Base-by-base conservation (phyloP, 2,329 filamentous ascomycete genomes). In the Arthrinium puccinioides region DNA sequence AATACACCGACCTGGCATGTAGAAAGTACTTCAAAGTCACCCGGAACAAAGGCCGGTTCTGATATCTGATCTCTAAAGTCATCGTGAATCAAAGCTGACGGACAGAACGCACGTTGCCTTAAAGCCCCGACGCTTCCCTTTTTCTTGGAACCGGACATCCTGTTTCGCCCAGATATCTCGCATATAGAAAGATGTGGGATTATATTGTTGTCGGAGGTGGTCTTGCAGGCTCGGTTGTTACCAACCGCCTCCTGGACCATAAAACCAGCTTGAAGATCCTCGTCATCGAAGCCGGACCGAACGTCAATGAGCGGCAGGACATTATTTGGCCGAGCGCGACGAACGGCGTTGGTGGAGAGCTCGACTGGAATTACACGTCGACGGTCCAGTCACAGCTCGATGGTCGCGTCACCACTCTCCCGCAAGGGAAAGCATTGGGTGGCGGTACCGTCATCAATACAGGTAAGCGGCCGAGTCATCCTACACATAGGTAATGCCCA, bases 361-460 rank as follows among this genome's bases (percentile, higher is more conserved):
- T 52, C 13, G 55, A 59, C 35, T 60, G 56, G 49, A 43, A 45
- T 9, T 54, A 57, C 36, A 38, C 39, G 13, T 55, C 47, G 7
- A 43, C 45, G 7, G 48, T 47, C 2, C 52, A 59, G 23, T 31
- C 31, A 2, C 20, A 48, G 9, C 42, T 55, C 3, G 40, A 52
- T 6, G 40, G 39, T 9, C 53, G 50, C 11, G 21, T 23, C 3
- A 34, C 52, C 15, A 31, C 30, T n/a, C 36, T 46, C 14, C 36
- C 43, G 10, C 41, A 44, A 11, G 57, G 52, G 4, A 65, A 61
- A 36, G 56, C 51, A 3, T 52, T 69, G 6, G 57, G 59, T 1
- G 63, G 63, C 2, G 55, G 57, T 4, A 55, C 54, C 3, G 52
- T 52, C 4, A 59, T 60, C 21, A 67, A 67, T 35, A 50, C 43